These are phyloP conservation scores for Stagonosporopsis chrysanthemi DNA, from an alignment of 2,329 filamentous ascomycete genomes.

Conservation along the genomic window DNA sequence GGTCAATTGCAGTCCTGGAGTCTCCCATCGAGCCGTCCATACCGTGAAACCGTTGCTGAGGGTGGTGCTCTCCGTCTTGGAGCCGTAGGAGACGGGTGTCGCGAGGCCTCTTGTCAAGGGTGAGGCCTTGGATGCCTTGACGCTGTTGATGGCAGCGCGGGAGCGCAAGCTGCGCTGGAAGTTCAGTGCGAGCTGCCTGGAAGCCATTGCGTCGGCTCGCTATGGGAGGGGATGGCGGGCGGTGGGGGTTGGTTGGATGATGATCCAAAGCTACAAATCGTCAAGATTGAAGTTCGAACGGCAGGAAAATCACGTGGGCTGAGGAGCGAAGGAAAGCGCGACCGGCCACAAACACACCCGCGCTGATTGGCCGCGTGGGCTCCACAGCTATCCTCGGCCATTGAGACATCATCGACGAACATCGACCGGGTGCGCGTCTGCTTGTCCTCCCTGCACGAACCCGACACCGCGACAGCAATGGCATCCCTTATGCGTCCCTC, in stretches of 20 bases:
- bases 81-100: constrained; percentile 75
- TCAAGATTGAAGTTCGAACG: constrained; percentile 10
- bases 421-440: constrained; percentile 9
- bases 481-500: constrained; percentile 61
- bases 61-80: constrained; percentile 94
- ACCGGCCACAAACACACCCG: background rate
- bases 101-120: constrained; percentile 87
- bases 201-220: constrained; percentile 74
- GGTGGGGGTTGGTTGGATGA: constrained; percentile 37
- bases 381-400: constrained; percentile 17
- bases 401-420: constrained; percentile 16
- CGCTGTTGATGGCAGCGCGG: constrained; percentile 81
- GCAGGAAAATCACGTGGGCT: background rate
- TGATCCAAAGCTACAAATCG: constrained; percentile 32
- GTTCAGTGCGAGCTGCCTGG: constrained; percentile 95
- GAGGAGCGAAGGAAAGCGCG: background rate
- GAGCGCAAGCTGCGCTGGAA: constrained; percentile 88
- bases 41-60: constrained; percentile 98
- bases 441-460: constrained; percentile 5
- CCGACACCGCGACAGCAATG: constrained; percentile 50
- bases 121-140: constrained; percentile 59
- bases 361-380: constrained; percentile 7
- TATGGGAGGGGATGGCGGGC: constrained; percentile 36
- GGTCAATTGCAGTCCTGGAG: constrained; percentile 44
- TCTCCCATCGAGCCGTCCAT: constrained; percentile 43